Conservation (phyloP, 495 filamentous ascomycete species). For the Patellaria atrata region DNA sequence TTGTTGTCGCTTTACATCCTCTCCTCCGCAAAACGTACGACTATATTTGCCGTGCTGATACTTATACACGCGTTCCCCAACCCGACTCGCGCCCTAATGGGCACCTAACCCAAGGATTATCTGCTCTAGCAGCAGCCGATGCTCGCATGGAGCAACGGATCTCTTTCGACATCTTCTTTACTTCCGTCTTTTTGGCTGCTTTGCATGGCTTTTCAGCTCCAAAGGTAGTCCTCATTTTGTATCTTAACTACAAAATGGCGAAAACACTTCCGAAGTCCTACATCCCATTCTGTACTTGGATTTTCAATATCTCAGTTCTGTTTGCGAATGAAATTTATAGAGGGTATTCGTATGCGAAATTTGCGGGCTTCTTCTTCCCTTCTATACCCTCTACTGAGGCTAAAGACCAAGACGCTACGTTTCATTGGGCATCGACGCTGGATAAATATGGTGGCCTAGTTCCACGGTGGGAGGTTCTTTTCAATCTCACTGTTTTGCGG, state of each 20-base stretch:
- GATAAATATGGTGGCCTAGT: constrained; percentile 71
- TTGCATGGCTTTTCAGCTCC: constrained; percentile 75
- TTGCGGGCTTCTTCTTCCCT: constrained; percentile 40
- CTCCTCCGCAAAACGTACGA: constrained; percentile 61
- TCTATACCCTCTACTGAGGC: constrained; percentile 23
- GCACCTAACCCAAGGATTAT: constrained; percentile 19
- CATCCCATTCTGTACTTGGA: constrained; percentile 69
- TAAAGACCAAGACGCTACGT: constrained; percentile 23
- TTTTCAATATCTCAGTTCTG: constrained; percentile 74
- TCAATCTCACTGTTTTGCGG: constrained; percentile 90
- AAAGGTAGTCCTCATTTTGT: constrained; percentile 70
- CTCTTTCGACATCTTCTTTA: constrained; percentile 73
- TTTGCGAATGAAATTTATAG: constrained; percentile 78
- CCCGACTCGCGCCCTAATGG: constrained; percentile 8
- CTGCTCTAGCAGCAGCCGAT: constrained; percentile 39
- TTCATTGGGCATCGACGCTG: constrained; percentile 48
- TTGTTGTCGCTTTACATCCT: constrained; percentile 61
- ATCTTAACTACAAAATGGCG: constrained; percentile 65
- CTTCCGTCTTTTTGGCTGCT: constrained; percentile 56
- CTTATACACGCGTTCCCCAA: constrained; percentile 17
- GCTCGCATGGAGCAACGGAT: constrained; percentile 60
- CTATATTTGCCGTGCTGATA: constrained; percentile 19
- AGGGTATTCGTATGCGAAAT: constrained; percentile 57
- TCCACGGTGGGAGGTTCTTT: constrained; percentile 83
- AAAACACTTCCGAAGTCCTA: constrained; percentile 50